Conservation (phyloP, 2,329 filamentous ascomycete species). For the Alternaria rosae region DNA sequence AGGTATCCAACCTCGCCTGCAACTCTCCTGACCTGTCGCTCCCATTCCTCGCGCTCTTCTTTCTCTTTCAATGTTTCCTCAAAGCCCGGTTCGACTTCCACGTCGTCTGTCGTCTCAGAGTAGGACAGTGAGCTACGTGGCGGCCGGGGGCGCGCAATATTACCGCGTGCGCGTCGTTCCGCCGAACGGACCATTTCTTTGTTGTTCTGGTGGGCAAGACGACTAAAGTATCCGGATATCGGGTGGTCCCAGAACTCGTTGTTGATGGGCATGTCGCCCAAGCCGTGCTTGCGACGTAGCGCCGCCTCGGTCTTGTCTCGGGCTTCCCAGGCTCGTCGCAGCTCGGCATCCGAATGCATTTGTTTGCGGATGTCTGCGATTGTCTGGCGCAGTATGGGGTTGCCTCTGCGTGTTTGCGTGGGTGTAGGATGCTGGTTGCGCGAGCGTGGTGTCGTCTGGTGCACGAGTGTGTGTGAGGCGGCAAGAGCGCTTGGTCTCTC, state of each 20-base stretch:
- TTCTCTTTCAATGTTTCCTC: constrained; percentile 12
- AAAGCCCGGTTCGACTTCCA: constrained; percentile 18
- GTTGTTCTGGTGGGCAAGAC: constrained; percentile 7
- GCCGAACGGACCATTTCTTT: constrained; percentile 13
- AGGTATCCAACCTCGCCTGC: constrained; percentile 38
- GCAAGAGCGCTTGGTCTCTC: constrained; percentile 25
- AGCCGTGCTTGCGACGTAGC: constrained; percentile 30
- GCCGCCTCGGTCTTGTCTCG: constrained; percentile 28
- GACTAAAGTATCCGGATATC: constrained; percentile 16
- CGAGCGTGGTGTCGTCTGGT: constrained; percentile 3
- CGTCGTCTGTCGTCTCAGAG: constrained; percentile 25
- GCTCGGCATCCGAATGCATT: constrained; percentile 2
- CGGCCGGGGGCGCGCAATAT: constrained; percentile 17
- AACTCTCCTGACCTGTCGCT: constrained; percentile 17
- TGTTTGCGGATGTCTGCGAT: constrained; percentile 17
- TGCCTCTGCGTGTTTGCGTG: not conserved
- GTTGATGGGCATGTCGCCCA: constrained; percentile 21
- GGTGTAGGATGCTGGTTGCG: not conserved
- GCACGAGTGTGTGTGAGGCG: constrained; percentile 2
- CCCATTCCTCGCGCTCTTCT: constrained; percentile 21
- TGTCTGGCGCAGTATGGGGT: constrained; percentile 13
- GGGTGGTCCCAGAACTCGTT: constrained; percentile 29
- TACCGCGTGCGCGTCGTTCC: constrained; percentile 21
- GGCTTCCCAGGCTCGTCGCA: constrained; percentile 18
- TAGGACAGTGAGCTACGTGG: constrained; percentile 33